A percentile compares a stretch with the other conserved stretches of the same genome.
These are phyloP conservation scores for Neophaeococcomyces mojaviensis DNA, from an alignment of 2,329 filamentous ascomycete species.

Conservation along the genomic window DNA sequence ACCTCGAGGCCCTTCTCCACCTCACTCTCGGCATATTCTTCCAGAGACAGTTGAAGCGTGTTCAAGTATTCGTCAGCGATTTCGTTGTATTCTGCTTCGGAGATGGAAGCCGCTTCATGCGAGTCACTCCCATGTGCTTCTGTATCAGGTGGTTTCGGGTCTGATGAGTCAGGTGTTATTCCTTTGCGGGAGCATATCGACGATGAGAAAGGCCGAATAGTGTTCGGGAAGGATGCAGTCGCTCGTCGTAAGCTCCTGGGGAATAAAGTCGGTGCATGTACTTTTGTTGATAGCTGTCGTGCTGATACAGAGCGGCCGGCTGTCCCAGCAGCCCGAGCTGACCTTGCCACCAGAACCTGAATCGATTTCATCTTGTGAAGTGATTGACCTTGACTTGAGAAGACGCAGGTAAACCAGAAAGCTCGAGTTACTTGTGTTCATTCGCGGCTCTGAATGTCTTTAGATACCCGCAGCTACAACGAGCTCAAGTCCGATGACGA, in stretches of 20 bases:
- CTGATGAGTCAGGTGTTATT: slow-evolving; percentile 52
- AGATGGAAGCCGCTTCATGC: slow-evolving; percentile 56
- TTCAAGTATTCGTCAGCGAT: slow-evolving; percentile 69
- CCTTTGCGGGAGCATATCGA: slow-evolving; percentile 37
- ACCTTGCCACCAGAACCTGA: not conserved
- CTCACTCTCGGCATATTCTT: slow-evolving; percentile 62
- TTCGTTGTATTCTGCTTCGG: slow-evolving; percentile 66
- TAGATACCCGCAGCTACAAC: not conserved
- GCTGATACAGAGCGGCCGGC: not conserved
- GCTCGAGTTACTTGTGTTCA: not conserved
- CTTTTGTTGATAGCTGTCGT: not conserved
- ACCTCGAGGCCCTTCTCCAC: slow-evolving; percentile 68
- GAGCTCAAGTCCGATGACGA: not conserved
- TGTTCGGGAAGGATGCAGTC: not conserved
- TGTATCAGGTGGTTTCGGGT: slow-evolving; percentile 41
- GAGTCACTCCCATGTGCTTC: slow-evolving; percentile 37
- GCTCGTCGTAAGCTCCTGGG: not conserved
- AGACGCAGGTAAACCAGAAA: not conserved
- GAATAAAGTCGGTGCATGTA: not conserved
- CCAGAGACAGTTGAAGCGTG: slow-evolving; percentile 51
- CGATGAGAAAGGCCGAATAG: slow-evolving; percentile 28
- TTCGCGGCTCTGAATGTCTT: not conserved
- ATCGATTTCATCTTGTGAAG: slow-evolving; percentile 1
- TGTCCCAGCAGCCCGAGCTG: not conserved
- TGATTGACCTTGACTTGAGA: too few species aligned